These are phyloP conservation scores for Rhinocladiella similis DNA, from an alignment of 2,329 filamentous ascomycete species.

Conservation along the genomic window DNA sequence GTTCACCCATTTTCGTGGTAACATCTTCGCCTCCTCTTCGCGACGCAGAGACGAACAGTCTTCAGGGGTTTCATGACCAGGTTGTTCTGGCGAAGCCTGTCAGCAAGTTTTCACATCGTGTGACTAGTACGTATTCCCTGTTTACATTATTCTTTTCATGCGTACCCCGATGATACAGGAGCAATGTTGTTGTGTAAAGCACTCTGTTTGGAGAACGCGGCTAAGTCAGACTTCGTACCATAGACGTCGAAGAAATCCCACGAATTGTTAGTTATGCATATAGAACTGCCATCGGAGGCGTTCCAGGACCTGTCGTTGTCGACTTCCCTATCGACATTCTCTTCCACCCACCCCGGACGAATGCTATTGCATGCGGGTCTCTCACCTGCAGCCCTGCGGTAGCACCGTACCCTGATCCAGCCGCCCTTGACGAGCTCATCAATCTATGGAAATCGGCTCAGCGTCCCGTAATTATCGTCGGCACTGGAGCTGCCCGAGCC, in stretches of 20 bases:
- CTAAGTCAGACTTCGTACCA: no score
- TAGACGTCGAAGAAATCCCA: constrained; percentile 45
- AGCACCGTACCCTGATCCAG: constrained; percentile 39
- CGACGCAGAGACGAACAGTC: constrained; percentile 48
- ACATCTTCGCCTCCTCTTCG: constrained; percentile 47
- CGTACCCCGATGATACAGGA: no score
- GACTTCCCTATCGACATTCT: constrained; percentile 40
- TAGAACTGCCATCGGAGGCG: constrained; percentile 40
- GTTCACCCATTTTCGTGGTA: constrained; percentile 47
- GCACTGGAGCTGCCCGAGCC: constrained; percentile 39
- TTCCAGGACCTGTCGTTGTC: constrained; percentile 38
- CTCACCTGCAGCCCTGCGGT: constrained; percentile 37
- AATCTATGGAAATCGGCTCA: constrained; percentile 36
- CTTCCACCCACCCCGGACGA: constrained; percentile 42
- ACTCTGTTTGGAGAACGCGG: no score
- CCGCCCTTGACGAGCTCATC: constrained; percentile 37
- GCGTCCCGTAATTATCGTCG: constrained; percentile 44
- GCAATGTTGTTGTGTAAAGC: no score
- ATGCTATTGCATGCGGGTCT: constrained; percentile 43
- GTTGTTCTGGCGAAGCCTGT: constrained; percentile 45
- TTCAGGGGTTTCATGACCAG: constrained; percentile 51
- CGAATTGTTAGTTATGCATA: constrained; percentile 46
- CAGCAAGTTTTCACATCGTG: constrained; percentile 49
- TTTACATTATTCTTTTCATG: background rate
- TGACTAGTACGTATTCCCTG: constrained; percentile 32